Evolutionary conservation across 192 early-diverging fungal genomes (phyloP), one percentile per base, ranked within the genome.

Genomic region (Coemansia sp.): DNA sequence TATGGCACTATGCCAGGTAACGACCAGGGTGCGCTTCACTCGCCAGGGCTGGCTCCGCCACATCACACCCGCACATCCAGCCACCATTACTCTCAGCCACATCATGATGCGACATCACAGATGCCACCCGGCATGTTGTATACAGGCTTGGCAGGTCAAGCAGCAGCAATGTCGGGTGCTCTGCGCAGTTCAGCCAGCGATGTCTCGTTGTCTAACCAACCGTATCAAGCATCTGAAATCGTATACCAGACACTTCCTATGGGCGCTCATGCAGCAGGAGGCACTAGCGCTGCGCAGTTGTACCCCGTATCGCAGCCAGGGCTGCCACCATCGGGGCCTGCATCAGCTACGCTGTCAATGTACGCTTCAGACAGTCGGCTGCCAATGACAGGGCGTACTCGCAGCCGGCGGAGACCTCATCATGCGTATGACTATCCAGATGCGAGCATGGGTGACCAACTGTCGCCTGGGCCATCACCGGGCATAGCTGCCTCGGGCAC

Each of bases 281-380:
- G 23, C 21, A 9, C 55, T 6, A 56, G 49, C 41, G 5, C 51
- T 9, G 52, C 67, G 19, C 78, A 75, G 59, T 7, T 54, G 32
- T 72, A 80, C 24, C 69, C 78, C 1, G 66, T 75, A 19, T 81
- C 72, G 7, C 78, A 75, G 59, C 66, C 78, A 10, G 72, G 78
- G 11, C 55, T 75, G 19, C 78, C 78, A 9, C 78, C 78, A 22
- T 23, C 64, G 12, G 72, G 69, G 9, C 65, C 78, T 7, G 68
- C 65, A 25, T 64, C 78, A 22, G 70, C 60, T 17, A 49, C 60
- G 12, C 70, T 73, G 7, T 54, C 70, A 5, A 55, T 62, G 22
- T 75, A 81, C 37, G 59, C 64, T 15, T 14, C 64, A 2, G 56
- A 50, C 3, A 27, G 24, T n/a, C 69, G 63, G 43, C 69, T 69